Percentiles rank a stretch among this genome's conserved stretches.
phyloP scores from a whole-genome alignment of 352 stramenopile genomes.

The Phytophthora foliorum region DNA sequence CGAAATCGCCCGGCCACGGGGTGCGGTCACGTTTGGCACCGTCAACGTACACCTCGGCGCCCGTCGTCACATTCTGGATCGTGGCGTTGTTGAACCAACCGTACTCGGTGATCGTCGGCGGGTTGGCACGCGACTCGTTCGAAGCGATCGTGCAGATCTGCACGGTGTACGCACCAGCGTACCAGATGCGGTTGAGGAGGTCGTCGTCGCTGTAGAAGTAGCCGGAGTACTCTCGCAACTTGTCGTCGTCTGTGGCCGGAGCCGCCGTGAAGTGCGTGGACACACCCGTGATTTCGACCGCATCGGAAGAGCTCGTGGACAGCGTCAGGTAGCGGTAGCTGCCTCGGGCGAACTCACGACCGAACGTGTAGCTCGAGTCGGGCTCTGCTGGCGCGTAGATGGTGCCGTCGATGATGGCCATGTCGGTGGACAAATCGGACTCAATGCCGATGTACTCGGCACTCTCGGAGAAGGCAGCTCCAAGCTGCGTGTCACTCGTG shows the following conservation, averaged over 20 bases:
- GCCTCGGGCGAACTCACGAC: slow-evolving; percentile 41
- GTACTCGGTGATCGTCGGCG: slow-evolving; percentile 41
- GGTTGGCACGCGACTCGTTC: slow-evolving; percentile 44
- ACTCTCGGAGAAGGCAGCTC: slow-evolving; percentile 47
- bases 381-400: slow-evolving; percentile 42
- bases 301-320: slow-evolving; percentile 27
- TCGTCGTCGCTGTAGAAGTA: slow-evolving; percentile 55
- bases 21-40: slow-evolving; percentile 51
- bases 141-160: slow-evolving; percentile 47
- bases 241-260: slow-evolving; percentile 31
- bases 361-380: slow-evolving; percentile 41
- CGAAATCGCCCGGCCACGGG: slow-evolving; percentile 48
- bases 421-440: slow-evolving; percentile 49
- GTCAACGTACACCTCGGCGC: slow-evolving; percentile 46
- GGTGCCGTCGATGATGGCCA: slow-evolving; percentile 45
- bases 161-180: slow-evolving; percentile 49
- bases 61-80: slow-evolving; percentile 32
- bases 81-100: slow-evolving; percentile 51
- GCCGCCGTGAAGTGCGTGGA: slow-evolving; percentile 46
- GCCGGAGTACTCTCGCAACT: slow-evolving; percentile 46
- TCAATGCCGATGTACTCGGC: slow-evolving; percentile 41
- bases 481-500: slow-evolving; percentile 27
- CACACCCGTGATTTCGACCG: slow-evolving; percentile 36
- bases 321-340: slow-evolving; percentile 49
- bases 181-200: slow-evolving; percentile 54